Base-by-base conservation (phyloP, 345 rosid genomes). In the Eucalyptus dawsonii region DNA sequence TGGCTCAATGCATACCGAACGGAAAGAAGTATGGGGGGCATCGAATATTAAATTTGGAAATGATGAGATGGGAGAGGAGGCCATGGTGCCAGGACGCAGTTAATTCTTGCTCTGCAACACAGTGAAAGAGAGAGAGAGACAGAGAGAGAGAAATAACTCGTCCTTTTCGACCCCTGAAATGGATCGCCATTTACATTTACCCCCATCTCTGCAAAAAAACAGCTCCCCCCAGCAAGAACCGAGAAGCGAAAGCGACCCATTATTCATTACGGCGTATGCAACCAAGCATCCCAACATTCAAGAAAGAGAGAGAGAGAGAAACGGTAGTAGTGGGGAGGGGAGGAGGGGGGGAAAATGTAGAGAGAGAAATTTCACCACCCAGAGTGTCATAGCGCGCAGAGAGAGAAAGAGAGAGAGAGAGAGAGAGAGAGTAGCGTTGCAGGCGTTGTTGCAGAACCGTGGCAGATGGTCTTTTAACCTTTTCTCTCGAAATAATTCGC, bases 401-500 rank as follows among this genome's bases (percentile, higher is more conserved):
- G 65, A 87, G 90, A 90, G 89, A 91, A 89, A 92, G 92, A 90
- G 89, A 87, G 90, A 65, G 91, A n/a, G n/a, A n/a, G n/a, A n/a
- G n/a, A 69, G 67, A 37, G 88, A 69, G 88, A 14, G 91, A 60
- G 80, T 91, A 80, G 90, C 56, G 92, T 93, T 94, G 95, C 94
- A 94, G 94, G 90, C 86, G 16, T 87, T 65, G 50, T 86, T 58
- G 92, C 93, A 94, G 95, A 91, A 86, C 86, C 80, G 62, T 94
- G 94, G 91, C 96, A 93, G 94, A 87, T 69, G 72, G 89, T n/a
- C 31, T 93, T 93, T 94, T 94, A 89, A 92, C 95, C 92, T 95
- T 95, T 91, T 92, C 94, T 91, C 94, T 90, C 88, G 87, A 92
- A 92, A 92, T 93, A 92, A 94, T 93, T 88, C 90, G 72, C 89